A percentile compares a stretch with the other conserved stretches of the same genome.
These are phyloP conservation scores for Scheffersomyces illinoinensis DNA, from an alignment of 1,139 yeast species.

Conservation along the genomic window DNA sequence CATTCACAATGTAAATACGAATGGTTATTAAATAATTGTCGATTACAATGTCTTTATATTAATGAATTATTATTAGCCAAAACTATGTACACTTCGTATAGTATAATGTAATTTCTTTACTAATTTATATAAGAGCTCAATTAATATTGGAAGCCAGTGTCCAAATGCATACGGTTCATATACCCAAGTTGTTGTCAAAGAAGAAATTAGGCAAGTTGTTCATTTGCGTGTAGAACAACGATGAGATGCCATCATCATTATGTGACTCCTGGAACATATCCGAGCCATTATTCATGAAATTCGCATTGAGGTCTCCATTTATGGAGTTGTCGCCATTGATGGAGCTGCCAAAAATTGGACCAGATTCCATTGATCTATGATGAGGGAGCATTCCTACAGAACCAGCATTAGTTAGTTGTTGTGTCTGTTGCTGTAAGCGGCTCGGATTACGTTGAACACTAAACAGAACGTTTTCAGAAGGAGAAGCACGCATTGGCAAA, in stretches of 20 bases:
- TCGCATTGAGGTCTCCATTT: conserved; percentile 6
- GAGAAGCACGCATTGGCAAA: background rate
- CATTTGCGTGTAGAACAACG: conserved; percentile 18
- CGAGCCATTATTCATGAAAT: conserved; percentile 7
- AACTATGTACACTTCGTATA: background rate
- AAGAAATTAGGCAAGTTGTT: conserved; percentile 39
- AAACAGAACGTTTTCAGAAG: background rate
- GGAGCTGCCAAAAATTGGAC: background rate
- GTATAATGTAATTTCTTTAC: too few species aligned
- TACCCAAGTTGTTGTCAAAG: conserved; percentile 36
- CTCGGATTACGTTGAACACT: background rate
- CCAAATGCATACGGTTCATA: background rate
- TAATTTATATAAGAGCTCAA: too few species aligned
- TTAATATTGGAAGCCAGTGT: too few species aligned
- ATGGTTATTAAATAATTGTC: background rate
- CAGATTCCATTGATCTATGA: background rate
- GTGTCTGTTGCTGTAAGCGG: background rate
- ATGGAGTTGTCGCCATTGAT: background rate
- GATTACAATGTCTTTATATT: background rate
- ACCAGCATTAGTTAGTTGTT: background rate
- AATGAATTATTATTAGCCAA: too few species aligned
- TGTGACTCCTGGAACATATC: background rate
- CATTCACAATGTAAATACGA: background rate
- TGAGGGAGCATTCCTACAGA: background rate
- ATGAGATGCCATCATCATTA: conserved; percentile 18